Evolutionary conservation across 495 filamentous ascomycete genomes (phyloP), one percentile per base, ranked within the genome.

Genomic region (Trichoderma gamsii): DNA sequence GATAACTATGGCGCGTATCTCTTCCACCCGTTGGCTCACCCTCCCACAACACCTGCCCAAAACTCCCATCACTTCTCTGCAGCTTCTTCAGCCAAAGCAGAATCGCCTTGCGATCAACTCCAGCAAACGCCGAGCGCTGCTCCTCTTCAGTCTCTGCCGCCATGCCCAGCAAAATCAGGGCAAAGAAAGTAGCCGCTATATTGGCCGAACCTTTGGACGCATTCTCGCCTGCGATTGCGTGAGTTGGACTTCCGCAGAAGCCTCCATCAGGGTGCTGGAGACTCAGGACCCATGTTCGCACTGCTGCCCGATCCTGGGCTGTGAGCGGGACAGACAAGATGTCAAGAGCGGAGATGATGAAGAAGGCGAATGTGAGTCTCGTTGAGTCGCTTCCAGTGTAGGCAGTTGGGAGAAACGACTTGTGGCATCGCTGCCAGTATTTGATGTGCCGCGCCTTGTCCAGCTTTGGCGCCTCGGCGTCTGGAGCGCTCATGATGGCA

Each of bases 361-460:
- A 96, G 79, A 88, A 97, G 68, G 89, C 92, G 23, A 98, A 86
- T 1, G 88, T 89, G 77, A 97, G 89, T 70, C 95, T 93, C 76
- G 90, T 92, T 66, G 90, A 90, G 78, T 99, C 95, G 75, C 89
- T 94, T 73, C 86, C 83, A 52, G 88, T 92, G 81, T 98, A 98
- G 69, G 86, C 82, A 66, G 84, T 81, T 1, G 95, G 95, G 5
- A 99, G 87, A 63, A 87, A 83, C 44, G 92, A 89, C 72, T 89
- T 92, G 56, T 94, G 84, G 71, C 93, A 97, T 74, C 93, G 88
- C 69, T 92, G 86, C 89, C 94, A 98, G 83, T 97, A 99, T 74
- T 89, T 92, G 73, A 94, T 81, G 77, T 99, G 95, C 61, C 83
- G 86, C 32, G 86, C 82, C 65, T 85, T 87, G 74, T 92, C 84